Evolutionary conservation across 768 basidiomycete species (phyloP).

Genomic region (Tricholoma flavovirens): DNA sequence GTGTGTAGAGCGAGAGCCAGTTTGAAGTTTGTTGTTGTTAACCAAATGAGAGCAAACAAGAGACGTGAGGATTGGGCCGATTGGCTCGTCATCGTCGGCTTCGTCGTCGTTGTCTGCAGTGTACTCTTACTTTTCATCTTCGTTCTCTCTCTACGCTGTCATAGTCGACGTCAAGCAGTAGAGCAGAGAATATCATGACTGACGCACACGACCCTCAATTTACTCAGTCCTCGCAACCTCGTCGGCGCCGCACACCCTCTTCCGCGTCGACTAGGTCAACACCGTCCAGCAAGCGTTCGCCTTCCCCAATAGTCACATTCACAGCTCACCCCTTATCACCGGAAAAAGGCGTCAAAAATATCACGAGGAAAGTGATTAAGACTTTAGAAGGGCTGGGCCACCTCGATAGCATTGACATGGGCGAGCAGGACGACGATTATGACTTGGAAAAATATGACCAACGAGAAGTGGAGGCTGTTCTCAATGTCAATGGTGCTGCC

Average conservation of each 20-base stretch:
- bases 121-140: neutral
- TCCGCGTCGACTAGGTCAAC: constrained; percentile 14
- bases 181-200: constrained; percentile 14
- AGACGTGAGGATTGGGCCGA: neutral
- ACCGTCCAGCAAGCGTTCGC: constrained; percentile 32
- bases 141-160: neutral
- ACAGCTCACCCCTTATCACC: constrained; percentile 29
- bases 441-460: constrained; percentile 21
- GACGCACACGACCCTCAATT: constrained; percentile 12
- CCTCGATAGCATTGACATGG: constrained; percentile 27
- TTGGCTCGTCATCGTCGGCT: neutral
- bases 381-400: constrained; percentile 42
- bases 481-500: constrained; percentile 10
- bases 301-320: constrained; percentile 44
- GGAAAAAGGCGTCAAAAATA: constrained; percentile 39
- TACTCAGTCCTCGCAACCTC: constrained; percentile 6
- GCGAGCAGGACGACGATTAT: constrained; percentile 30
- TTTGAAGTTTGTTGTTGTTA: neutral
- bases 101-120: constrained; percentile 2
- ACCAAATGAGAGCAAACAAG: neutral
- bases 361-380: constrained; percentile 44
- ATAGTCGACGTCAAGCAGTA: neutral
- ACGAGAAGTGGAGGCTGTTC: constrained; percentile 19
- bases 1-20: no score
- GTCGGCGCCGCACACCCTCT: constrained; percentile 16